Evolutionary conservation across 2,329 filamentous ascomycete species (phyloP), one percentile per base, ranked within the genome.

Genomic region (Periconia macrospinosa): DNA sequence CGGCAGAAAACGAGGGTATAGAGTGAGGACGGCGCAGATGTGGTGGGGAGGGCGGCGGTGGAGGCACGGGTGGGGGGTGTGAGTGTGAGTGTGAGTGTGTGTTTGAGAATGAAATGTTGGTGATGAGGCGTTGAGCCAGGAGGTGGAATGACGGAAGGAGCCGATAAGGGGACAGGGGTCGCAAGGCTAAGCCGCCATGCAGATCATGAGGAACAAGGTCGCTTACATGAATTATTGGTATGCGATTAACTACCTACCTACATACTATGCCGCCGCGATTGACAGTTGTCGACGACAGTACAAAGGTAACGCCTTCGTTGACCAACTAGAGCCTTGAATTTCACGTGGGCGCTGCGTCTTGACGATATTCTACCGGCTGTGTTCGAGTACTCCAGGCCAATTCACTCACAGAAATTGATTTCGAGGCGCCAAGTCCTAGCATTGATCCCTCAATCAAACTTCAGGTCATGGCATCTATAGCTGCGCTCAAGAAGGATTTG

Each of bases 401-500:
- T 27, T 27, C 23, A 27, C 23, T 8, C 23, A 27, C 23, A 37
- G 11, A 37, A 37, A n/a, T n/a, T n/a, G n/a, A n/a, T 3, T 37
- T 37, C 11, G 33, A n/a, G 11, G 11, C 33, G 33, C 33, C 33
- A 37, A 37, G 33, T 37, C 11, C 11, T n/a, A 14, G 33, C 33
- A 14, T 13, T 14, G 33, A 33, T 13, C 11, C 11, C 33, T 37
- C 33, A 37, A 37, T 10, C 33, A 37, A 37, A 37, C 11, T 47
- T 41, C 35, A 33, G n/a, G n/a, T 41, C 46, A 73, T 71, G 56
- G 86, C 82, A 44, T 76, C 83, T 48, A 75, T 92, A 51, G 81
- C 81, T 59, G 79, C 82, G 53, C 86, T 89, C 43, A 96, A 96
- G 77, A 87, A 88, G 69, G 87, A 90, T 63, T 79, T 96, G 56